Percentiles rank a stretch among this genome's conserved stretches.
These are phyloP conservation scores for Ceratocystis colombiana DNA, from an alignment of 2,329 filamentous ascomycete genomes.

Conservation along the genomic window DNA sequence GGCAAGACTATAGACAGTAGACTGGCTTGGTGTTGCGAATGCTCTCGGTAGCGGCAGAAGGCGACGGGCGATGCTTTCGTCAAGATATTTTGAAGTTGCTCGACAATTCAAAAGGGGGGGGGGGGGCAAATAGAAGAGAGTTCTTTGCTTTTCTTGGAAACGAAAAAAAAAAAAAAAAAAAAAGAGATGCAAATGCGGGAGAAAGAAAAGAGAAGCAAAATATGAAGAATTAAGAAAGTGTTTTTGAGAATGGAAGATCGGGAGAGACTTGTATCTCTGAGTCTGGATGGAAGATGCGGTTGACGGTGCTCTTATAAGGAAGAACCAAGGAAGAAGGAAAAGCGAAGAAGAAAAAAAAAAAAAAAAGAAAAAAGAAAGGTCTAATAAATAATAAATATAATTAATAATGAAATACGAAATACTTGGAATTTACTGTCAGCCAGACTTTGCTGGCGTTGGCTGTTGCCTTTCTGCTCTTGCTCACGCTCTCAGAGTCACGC, in stretches of 20 bases:
- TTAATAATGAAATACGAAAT: too few species aligned
- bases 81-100: background rate
- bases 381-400: background rate
- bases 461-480: background rate
- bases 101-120: background rate
- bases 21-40: background rate
- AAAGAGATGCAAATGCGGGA: background rate
- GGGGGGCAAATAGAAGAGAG: too few species aligned
- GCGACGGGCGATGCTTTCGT: background rate
- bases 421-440: constrained; percentile 1
- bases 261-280: background rate
- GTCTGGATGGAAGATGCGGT: background rate
- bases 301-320: constrained; percentile 1
- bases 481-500: background rate
- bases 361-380: background rate
- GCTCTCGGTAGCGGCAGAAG: background rate
- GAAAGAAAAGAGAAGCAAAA: background rate
- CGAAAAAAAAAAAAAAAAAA: background rate
- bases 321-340: background rate
- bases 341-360: background rate
- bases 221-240: background rate
- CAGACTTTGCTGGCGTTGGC: background rate
- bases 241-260: background rate
- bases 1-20: too few species aligned
- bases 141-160: background rate